A percentile compares a stretch with the other conserved stretches of the same genome.
These are phyloP conservation scores for Ziziphus jujuba DNA, from an alignment of 306 rosid genomes.

Conservation along the genomic window DNA sequence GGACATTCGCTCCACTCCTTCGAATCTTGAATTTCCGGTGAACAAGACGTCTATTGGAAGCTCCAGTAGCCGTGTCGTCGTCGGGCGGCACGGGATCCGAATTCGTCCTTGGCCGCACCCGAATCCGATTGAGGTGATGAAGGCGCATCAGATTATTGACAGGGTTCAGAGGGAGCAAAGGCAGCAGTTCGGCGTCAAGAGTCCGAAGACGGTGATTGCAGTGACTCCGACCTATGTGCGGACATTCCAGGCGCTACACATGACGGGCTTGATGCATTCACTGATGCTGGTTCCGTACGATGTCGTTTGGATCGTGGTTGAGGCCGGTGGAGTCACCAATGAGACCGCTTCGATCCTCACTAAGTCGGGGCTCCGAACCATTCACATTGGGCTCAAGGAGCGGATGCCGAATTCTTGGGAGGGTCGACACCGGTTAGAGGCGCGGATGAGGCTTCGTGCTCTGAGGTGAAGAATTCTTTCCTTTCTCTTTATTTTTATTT, in stretches of 20 bases:
- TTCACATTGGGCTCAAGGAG: slow-evolving; percentile 67
- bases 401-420: slow-evolving; percentile 88
- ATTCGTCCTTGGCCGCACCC: slow-evolving; percentile 99
- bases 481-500: no score
- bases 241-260: slow-evolving; percentile 89
- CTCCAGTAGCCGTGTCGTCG: slow-evolving; percentile 74
- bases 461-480: slow-evolving; percentile 52
- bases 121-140: slow-evolving; percentile 88
- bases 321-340: slow-evolving; percentile 85
- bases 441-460: slow-evolving; percentile 84
- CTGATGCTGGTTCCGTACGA: slow-evolving; percentile 85
- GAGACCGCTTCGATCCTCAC: slow-evolving; percentile 78
- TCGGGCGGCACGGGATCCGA: slow-evolving; percentile 99
- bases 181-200: slow-evolving; percentile 79
- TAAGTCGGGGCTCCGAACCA: slow-evolving; percentile 63
- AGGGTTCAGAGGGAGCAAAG: slow-evolving; percentile 90
- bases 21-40: slow-evolving; percentile 26
- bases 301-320: slow-evolving; percentile 91
- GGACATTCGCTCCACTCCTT: slow-evolving; percentile 31
- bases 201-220: slow-evolving; percentile 65
- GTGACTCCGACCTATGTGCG: slow-evolving; percentile 88
- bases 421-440: slow-evolving; percentile 72
- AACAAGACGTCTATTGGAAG: slow-evolving; percentile 40
- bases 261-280: slow-evolving; percentile 94
- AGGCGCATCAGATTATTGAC: slow-evolving; percentile 89